A percentile compares a stretch with the other conserved stretches of the same genome.
Evolutionary conservation across 2,329 filamentous ascomycete species (phyloP).

Genomic region (Penicillium sp.): DNA sequence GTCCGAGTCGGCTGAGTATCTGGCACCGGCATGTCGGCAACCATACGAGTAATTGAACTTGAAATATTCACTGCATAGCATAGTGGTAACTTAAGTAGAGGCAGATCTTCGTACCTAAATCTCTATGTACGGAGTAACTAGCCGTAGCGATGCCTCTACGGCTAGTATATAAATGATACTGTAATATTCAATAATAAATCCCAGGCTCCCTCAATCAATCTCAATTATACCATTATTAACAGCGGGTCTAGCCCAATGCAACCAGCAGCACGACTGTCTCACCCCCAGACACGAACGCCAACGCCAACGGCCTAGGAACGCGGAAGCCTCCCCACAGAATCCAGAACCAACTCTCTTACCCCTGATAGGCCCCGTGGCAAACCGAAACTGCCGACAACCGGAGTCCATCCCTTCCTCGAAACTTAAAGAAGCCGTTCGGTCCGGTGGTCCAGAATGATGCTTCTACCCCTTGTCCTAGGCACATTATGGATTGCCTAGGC

Average conservation of each 20-base stretch:
- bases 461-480: background rate
- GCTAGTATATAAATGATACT: no score
- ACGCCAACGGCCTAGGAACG: slow-evolving; percentile 1
- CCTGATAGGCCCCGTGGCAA: slow-evolving; percentile 1
- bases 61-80: no score
- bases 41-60: no score
- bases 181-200: background rate
- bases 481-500: background rate
- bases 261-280: slow-evolving; percentile 4
- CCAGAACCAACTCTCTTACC: slow-evolving; percentile 1
- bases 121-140: no score
- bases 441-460: background rate
- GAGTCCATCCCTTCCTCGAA: background rate
- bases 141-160: no score
- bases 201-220: background rate
- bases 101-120: no score
- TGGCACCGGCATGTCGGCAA: no score
- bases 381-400: slow-evolving; percentile 7
- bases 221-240: slow-evolving; percentile 12
- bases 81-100: no score
- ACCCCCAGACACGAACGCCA: slow-evolving; percentile 13
- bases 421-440: slow-evolving; percentile 2
- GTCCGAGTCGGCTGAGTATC: no score
- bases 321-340: slow-evolving; percentile 8
- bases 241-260: slow-evolving; percentile 15